Conservation (phyloP, 208 protist species). For the Trypanosoma cruzi region DNA sequence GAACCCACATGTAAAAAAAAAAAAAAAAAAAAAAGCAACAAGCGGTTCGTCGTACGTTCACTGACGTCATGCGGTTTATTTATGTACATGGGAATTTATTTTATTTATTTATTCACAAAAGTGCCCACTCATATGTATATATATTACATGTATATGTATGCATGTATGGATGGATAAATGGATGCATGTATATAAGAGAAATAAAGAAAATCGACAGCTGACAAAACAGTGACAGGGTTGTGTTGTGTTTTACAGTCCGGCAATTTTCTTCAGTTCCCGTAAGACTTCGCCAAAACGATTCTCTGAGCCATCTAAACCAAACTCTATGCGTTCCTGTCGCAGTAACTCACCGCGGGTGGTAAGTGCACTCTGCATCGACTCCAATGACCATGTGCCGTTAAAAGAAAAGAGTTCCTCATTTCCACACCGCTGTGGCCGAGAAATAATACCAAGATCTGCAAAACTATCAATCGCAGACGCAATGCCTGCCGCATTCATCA, state of each 20-base stretch:
- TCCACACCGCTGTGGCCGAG: slow-evolving; percentile 59
- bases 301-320: slow-evolving; percentile 45
- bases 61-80: no score
- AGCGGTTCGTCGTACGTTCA: no score
- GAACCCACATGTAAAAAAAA: no score
- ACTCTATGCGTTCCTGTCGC: slow-evolving; percentile 43
- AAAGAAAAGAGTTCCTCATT: slow-evolving; percentile 64
- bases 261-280: slow-evolving; percentile 48
- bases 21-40: no score
- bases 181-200: not conserved
- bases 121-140: no score
- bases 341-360: slow-evolving; percentile 57
- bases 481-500: slow-evolving; percentile 62
- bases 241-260: slow-evolving; percentile 15
- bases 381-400: slow-evolving; percentile 65
- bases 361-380: slow-evolving; percentile 60
- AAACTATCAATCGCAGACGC: slow-evolving; percentile 54
- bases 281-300: slow-evolving; percentile 68
- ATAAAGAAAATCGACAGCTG: no score
- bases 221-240: slow-evolving; percentile 23
- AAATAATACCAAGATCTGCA: slow-evolving; percentile 71
- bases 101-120: no score
- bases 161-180: not conserved
- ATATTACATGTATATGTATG: no score
- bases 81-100: no score